Percentiles rank a stretch among this genome's conserved stretches.
Evolutionary conservation across 2,329 filamentous ascomycete genomes (phyloP).

Genomic region (Diaporthe nobilis): DNA sequence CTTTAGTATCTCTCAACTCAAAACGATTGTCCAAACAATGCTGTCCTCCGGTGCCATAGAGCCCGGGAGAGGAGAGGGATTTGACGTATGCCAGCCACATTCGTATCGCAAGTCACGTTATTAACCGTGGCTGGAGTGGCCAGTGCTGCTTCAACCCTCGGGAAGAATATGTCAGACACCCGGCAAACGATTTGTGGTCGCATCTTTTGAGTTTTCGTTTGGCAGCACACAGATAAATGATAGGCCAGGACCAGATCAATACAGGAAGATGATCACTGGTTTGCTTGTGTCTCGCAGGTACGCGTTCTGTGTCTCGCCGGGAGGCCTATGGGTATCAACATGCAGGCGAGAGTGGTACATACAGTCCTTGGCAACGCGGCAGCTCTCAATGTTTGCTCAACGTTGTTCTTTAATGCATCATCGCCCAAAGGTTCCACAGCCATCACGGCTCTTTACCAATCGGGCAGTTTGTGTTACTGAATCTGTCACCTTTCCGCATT

Average conservation of each 20-base stretch:
- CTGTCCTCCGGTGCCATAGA: too few species aligned
- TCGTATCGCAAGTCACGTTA: fast-evolving
- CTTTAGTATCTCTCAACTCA: too few species aligned
- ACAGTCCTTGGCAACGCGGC: too few species aligned
- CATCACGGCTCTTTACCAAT: background rate
- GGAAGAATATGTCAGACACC: background rate
- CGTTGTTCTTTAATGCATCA: background rate
- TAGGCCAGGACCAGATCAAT: background rate
- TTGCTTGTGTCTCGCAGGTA: too few species aligned
- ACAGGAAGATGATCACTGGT: too few species aligned
- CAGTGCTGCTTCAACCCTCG: background rate
- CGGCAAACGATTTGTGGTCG: background rate
- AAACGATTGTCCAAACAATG: too few species aligned
- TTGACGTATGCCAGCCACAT: background rate
- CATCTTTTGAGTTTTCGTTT: too few species aligned
- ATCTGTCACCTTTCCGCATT: background rate
- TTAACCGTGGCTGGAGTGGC: too few species aligned
- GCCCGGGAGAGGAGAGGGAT: background rate
- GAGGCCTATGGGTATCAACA: background rate
- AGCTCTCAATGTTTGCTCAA: background rate
- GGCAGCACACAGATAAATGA: background rate
- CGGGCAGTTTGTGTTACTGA: background rate
- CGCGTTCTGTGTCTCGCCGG: background rate
- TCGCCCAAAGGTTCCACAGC: background rate
- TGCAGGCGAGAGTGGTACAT: background rate